phyloP scores from a whole-genome alignment of 352 stramenopile species.

The Ochromonadaceae sp. region DNA sequence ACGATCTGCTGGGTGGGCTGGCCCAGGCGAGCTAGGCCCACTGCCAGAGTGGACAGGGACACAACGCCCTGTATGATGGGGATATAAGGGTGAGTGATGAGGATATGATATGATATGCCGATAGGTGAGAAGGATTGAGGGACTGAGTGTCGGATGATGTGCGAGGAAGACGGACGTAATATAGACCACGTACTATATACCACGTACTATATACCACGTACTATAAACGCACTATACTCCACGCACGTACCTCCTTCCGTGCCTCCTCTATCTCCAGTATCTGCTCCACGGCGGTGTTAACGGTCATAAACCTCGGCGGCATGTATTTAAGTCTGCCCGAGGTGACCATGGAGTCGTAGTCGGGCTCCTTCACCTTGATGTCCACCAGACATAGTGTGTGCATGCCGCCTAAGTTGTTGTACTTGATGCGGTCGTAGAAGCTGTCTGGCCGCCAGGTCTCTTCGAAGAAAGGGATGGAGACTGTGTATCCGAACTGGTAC shows the following conservation, averaged over 20 bases:
- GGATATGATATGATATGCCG: too few relatives aligned
- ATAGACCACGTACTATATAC: too few relatives aligned
- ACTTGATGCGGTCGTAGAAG: slow-evolving; percentile 95
- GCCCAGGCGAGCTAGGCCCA: slow-evolving; percentile 85
- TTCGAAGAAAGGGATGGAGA: slow-evolving; percentile 94
- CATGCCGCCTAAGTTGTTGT: slow-evolving; percentile 79
- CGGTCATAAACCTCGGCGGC: slow-evolving; percentile 93
- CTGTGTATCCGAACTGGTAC: slow-evolving; percentile 95
- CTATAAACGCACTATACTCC: too few relatives aligned
- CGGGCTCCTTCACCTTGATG: slow-evolving; percentile 98
- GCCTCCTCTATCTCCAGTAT: slow-evolving; percentile 81
- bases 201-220: too few relatives aligned
- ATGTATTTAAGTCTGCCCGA: slow-evolving; percentile 70
- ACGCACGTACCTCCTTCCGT: slow-evolving; percentile 44
- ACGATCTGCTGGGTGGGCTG: slow-evolving; percentile 74
- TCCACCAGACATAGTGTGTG: slow-evolving; percentile 95
- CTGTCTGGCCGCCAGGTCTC: slow-evolving; percentile 81
- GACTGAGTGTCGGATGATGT: too few relatives aligned
- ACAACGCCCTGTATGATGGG: slow-evolving; percentile 47
- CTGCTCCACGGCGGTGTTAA: slow-evolving; percentile 61
- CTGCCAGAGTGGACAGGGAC: slow-evolving; percentile 46
- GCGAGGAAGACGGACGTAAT: too few relatives aligned
- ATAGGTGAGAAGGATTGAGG: too few relatives aligned
- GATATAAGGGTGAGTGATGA: too few relatives aligned
- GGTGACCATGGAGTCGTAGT: slow-evolving; percentile 89